A percentile compares a stretch with the other conserved stretches of the same genome.
Evolutionary conservation across 176 grass and related monocot species (phyloP).

Genomic region (Juncus inflexus): DNA sequence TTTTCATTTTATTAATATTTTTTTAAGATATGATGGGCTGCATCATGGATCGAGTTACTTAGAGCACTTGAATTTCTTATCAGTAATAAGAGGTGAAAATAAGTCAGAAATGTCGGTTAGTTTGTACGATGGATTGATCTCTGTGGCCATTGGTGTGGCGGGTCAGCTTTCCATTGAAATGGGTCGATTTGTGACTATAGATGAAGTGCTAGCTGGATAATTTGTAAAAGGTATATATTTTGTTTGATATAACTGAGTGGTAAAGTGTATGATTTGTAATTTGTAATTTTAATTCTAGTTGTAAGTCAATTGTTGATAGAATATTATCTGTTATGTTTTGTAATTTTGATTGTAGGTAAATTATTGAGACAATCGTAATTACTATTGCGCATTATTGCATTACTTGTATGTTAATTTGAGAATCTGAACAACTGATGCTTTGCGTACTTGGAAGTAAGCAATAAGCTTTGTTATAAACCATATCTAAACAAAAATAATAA

Average conservation of each 20-base stretch:
- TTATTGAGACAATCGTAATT: too few relatives aligned
- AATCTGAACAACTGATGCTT: too few relatives aligned
- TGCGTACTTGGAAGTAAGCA: too few relatives aligned
- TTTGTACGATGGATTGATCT: conserved; percentile 59
- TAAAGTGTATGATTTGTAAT: too few relatives aligned
- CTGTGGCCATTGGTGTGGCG: conserved; percentile 66
- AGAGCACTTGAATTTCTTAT: conserved; percentile 86
- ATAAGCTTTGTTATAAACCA: too few relatives aligned
- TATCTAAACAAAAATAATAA: too few relatives aligned
- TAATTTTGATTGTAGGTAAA: too few relatives aligned
- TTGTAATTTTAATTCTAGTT: too few relatives aligned
- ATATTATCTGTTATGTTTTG: too few relatives aligned
- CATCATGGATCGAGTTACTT: conserved; percentile 94
- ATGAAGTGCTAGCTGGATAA: conserved; percentile 44
- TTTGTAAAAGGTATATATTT: background rate
- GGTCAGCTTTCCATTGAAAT: conserved; percentile 69
- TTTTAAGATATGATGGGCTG: conserved; percentile 73
- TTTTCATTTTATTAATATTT: conserved; percentile 2
- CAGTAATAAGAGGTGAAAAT: conserved; percentile 51
- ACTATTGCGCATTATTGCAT: too few relatives aligned
- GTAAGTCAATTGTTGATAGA: too few relatives aligned
- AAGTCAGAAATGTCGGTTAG: conserved; percentile 38
- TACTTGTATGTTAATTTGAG: too few relatives aligned
- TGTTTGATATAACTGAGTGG: background rate
- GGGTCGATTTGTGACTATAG: conserved; percentile 61